phyloP scores from a whole-genome alignment of 2,329 filamentous ascomycete genomes.

The Plenodomus tracheiphilus region DNA sequence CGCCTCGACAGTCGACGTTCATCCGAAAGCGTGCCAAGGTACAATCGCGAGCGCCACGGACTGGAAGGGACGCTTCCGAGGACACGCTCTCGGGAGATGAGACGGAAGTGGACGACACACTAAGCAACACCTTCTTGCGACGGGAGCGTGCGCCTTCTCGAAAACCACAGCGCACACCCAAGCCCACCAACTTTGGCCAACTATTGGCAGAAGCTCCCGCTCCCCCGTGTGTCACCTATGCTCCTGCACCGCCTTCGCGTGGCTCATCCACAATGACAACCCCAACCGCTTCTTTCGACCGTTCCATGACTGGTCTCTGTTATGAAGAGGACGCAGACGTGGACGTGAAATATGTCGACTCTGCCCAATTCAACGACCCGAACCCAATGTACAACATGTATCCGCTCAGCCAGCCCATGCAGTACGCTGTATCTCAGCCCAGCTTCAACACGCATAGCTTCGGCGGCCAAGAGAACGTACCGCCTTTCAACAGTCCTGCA shows the following conservation, averaged over 20 bases:
- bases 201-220: background rate
- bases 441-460: slow-evolving; percentile 6
- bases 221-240: background rate
- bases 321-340: slow-evolving; percentile 8
- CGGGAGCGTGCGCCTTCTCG: background rate
- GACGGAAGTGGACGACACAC: slow-evolving; percentile 5
- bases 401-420: slow-evolving; percentile 7
- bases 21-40: slow-evolving; percentile 17
- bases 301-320: slow-evolving; percentile 7
- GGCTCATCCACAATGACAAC: background rate
- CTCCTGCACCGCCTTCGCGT: too few relatives aligned
- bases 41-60: background rate
- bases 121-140: slow-evolving; percentile 3
- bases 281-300: slow-evolving; percentile 10
- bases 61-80: slow-evolving; percentile 1
- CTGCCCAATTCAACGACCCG: slow-evolving; percentile 2
- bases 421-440: slow-evolving; percentile 3
- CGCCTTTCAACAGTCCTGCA: slow-evolving; percentile 2
- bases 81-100: slow-evolving; percentile 20
- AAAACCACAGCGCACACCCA: background rate
- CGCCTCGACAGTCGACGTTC: slow-evolving; percentile 10
- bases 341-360: slow-evolving; percentile 13
- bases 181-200: background rate
- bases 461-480: background rate
- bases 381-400: slow-evolving; percentile 1